Evolutionary conservation across 1,284 basidiomycete genomes (phyloP), one percentile per base, ranked within the genome.

Genomic region (Cystobasidium slooffiae): DNA sequence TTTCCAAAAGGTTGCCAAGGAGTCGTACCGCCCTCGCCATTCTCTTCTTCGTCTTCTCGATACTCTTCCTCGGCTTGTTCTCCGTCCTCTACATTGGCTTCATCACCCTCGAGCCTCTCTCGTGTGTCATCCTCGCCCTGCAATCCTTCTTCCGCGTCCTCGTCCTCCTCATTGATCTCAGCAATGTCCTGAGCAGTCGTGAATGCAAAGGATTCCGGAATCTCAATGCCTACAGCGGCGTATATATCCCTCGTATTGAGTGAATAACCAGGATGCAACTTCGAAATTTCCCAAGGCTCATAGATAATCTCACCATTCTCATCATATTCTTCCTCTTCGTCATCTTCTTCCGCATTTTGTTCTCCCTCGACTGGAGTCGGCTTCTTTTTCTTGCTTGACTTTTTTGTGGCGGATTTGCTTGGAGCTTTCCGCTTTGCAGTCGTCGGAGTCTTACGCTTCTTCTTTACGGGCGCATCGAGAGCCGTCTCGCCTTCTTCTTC

Each of bases 231-330:
- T 2, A 70, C 24, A 46, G 68, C 58, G 39, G 56, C 55, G 12
- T 59, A 52, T 10, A 70, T 70, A 43, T 70, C 68, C 10, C 31
- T 39, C 6, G 56, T 62, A n/a, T 31, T 59, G 12, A 70, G n/a
- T 14, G 47, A 39, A 62, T 70, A 70, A 20, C 53, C 52, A 20
- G 68, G 58, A 12, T 20, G 46, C 20, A 46, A n/a, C 47, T 63
- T 70, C 22, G 31, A 31, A 39, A 70, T 62, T 5, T 49, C 44
- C 68, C 68, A 70, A 37, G 68, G 68, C 8, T 39, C 39, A 3
- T 20, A 6, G 0, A 44, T 20, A 62, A 14, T 1, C 12, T 65
- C 22, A 24, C 43, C 62, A 43, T 65, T 46, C 49, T 65, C 49
- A 44, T 47, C 62, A 12, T 51, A 12, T 24, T 65, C 46, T 22